Base-by-base conservation (phyloP, 164 flowering plant species). In the Protea cynaroides region DNA sequence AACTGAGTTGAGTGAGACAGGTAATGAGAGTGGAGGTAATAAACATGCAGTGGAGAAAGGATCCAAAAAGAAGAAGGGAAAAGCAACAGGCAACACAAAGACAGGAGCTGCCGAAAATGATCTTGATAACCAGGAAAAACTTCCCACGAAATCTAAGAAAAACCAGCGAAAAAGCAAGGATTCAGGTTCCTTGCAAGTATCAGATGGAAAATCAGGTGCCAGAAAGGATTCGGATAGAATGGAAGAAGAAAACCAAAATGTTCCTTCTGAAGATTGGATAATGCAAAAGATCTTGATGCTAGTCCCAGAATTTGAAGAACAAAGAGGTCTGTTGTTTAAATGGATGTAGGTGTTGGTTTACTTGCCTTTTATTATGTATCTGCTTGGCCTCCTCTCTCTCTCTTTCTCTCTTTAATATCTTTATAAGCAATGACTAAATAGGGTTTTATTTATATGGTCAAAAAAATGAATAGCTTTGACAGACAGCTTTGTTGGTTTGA, bases 31-130 rank as follows among this genome's bases (percentile, higher is more conserved):
- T 72, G 64, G 71, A 67, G 63, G 64, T 64, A 77, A 57, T 46
- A 87, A 77, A 79, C 78, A 74, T 64, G 73, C 63, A 34, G 8
- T 38, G 38, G 98, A 92, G 66, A 90, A 79, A 75, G 91, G 85
- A 25, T 77, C 83, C 36, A 94, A 80, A 77, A 94, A 83, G 83
- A 94, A 86, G 77, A 85, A 79, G 74, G 97, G 95, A 54, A 90
- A 89, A 75, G 36, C 82, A 7, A 18, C 78, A 40, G 89, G 86
- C 22, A 72, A 71, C 76, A 23, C 80, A 21, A 84, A 80, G 72
- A 56, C 73, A 38, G 78, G 58, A 23, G 62, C 74, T 57, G 69
- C 62, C 69, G 97, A 85, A 71, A 79, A 67, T 78, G 71, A 14
- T 74, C 64, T 74, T 50, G 90, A 81, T 64, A 66, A 63, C 61